Base-by-base conservation (phyloP, 2,329 filamentous ascomycete species). In the Raffaelea ambrosiae region DNA sequence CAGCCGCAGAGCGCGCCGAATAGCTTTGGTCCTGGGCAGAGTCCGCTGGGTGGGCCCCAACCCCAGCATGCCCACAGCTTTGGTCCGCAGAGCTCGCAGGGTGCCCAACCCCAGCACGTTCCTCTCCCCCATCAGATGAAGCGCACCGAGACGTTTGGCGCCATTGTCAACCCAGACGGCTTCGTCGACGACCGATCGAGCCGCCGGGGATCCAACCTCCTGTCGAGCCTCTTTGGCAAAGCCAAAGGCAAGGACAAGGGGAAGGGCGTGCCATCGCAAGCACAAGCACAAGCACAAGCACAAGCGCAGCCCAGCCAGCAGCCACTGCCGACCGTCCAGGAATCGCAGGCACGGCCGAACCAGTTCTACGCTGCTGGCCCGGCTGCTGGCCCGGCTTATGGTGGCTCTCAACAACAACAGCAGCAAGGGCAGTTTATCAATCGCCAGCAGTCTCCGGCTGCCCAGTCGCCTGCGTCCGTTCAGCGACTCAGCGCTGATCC, bases 211-310 rank as follows among this genome's bases (percentile, higher is more conserved):
- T 47, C 53, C 0, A 31, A 39, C 3, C 22, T 55, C 3, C 21
- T 54, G 8, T 52, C 48, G 3, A 48, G 50, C 11, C 23, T 55
- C 21, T 49, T 55, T 23, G 52, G 46, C 20, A 54, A 48, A 23
- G 47, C 40, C 16, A 50, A 51, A 14, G 26, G 29, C 35, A 51
- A 51, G 26, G 47, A 46, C 18, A 48, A 48, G 35, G 36, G 36
- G 21, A 46, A 39, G 35, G 33, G 5, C 13, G 20, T 22, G 38
- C 7, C 13, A 26, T n/a, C 46, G 14, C 11, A 21, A 38, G 20
- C 21, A 38, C 22, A 9, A 40, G 21, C 33, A 43, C 4, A 43
- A 31, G 16, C 26, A 13, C 21, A 43, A 38, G 19, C 40, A 21
- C 23, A 9, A 4, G 5, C 23, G 4, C 46, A 44, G 20, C 31